These are phyloP conservation scores for Penicillium sumatraense DNA, from an alignment of 2,329 filamentous ascomycete species.

Conservation along the genomic window DNA sequence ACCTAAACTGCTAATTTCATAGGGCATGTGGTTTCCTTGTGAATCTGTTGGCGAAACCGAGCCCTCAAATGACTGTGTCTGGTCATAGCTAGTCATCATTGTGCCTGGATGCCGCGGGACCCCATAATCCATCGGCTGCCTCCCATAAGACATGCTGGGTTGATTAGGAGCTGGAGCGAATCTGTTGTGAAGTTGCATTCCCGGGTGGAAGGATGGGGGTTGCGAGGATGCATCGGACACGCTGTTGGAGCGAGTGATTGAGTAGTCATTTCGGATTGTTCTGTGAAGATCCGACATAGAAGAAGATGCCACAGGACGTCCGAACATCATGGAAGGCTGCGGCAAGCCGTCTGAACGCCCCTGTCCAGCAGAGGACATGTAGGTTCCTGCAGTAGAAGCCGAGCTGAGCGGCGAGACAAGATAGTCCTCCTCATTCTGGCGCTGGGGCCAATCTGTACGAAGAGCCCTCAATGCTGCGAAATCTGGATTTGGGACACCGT, in stretches of 20 bases:
- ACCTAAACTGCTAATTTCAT: conserved; percentile 36
- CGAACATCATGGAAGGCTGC: conserved; percentile 31
- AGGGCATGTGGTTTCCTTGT: conserved; percentile 29
- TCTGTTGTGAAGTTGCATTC: conserved; percentile 34
- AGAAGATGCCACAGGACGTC: conserved; percentile 28
- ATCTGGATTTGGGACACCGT: conserved; percentile 46
- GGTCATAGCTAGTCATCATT: conserved; percentile 36
- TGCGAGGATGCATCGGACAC: conserved; percentile 37
- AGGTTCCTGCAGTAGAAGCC: conserved; percentile 40
- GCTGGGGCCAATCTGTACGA: conserved; percentile 38
- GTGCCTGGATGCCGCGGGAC: conserved; percentile 28
- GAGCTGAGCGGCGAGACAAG: conserved; percentile 43
- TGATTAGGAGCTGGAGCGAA: conserved; percentile 34
- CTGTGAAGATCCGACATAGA: conserved; percentile 36
- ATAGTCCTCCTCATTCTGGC: conserved; percentile 43
- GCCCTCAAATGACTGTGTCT: conserved; percentile 34
- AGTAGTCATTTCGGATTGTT: conserved; percentile 32
- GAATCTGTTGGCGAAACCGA: conserved; percentile 41
- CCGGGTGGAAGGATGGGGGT: conserved; percentile 27
- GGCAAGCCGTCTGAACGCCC: conserved; percentile 33
- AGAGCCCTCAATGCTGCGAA: conserved; percentile 34
- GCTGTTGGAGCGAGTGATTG: conserved; percentile 40
- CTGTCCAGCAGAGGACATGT: conserved; percentile 37
- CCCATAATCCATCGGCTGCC: conserved; percentile 36
- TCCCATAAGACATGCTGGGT: conserved; percentile 31